Conservation (phyloP, 805 yeast species). For the Wickerhamomyces bovis region DNA sequence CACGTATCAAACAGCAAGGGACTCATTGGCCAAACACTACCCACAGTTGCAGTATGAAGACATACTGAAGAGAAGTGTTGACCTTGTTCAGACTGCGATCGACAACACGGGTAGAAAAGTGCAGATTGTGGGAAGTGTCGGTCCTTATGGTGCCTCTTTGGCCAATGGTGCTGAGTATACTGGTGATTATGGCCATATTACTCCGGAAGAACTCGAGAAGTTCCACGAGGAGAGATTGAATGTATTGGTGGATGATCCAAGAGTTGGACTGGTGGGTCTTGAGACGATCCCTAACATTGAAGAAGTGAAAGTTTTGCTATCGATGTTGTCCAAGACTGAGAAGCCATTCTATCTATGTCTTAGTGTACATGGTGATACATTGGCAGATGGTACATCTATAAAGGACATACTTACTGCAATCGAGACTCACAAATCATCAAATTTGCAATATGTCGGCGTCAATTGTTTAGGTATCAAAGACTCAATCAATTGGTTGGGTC, state of each 20-base stretch:
- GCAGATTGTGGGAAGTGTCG: conserved; percentile 57
- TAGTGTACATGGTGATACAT: conserved; percentile 32
- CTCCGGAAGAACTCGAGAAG: conserved; percentile 29
- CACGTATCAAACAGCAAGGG: conserved; percentile 45
- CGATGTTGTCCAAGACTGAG: conserved; percentile 29
- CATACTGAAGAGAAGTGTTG: conserved; percentile 11
- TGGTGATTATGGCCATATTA: conserved; percentile 50
- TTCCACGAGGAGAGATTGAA: conserved; percentile 47
- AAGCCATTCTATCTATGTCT: conserved; percentile 41
- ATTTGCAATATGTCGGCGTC: conserved; percentile 44
- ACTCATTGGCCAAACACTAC: conserved; percentile 25
- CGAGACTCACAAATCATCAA: conserved; percentile 10
- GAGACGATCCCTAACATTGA: conserved; percentile 66
- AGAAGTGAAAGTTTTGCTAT: conserved; percentile 49
- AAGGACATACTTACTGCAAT: conserved; percentile 25
- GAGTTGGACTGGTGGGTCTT: conserved; percentile 53
- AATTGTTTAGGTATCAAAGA: conserved; percentile 54
- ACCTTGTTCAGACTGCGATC: conserved; percentile 10
- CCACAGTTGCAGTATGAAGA: conserved; percentile 22
- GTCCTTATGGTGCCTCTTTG: conserved; percentile 71
- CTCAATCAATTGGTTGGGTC: conserved; percentile 35
- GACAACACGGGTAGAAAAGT: conserved; percentile 3
- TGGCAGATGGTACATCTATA: conserved; percentile 49
- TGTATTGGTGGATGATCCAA: conserved; percentile 31
- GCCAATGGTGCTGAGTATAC: conserved; percentile 69